These are phyloP conservation scores for Pelargonium citronellum DNA, from an alignment of 441 rosid genomes.

Conservation along the genomic window DNA sequence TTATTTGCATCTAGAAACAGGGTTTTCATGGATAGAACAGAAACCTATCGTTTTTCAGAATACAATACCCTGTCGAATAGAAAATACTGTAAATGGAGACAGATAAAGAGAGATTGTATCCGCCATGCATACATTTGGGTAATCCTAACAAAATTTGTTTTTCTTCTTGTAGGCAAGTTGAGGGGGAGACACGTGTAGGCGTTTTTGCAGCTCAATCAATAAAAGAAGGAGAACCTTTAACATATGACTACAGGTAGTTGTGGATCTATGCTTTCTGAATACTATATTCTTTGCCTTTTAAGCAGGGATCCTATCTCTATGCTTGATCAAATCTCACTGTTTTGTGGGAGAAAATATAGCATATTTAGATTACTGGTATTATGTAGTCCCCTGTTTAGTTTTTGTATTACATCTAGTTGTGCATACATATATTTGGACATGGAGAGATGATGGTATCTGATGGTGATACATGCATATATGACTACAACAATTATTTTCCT, in stretches of 20 bases:
- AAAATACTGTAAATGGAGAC: neutral
- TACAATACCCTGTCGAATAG: neutral
- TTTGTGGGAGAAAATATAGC: neutral
- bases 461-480: no score
- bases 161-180: constrained; percentile 64
- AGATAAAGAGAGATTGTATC: neutral
- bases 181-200: constrained; percentile 87
- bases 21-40: no score
- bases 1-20: no score
- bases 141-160: constrained; percentile 9
- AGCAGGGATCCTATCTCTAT: neutral
- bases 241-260: constrained; percentile 83
- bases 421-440: no score
- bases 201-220: constrained; percentile 83
- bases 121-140: neutral
- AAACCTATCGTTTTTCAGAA: neutral
- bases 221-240: constrained; percentile 71
- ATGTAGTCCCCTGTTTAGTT: neutral
- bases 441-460: no score
- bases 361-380: neutral
- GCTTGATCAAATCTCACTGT: neutral
- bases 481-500: no score
- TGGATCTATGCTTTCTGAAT: neutral
- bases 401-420: no score
- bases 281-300: neutral